phyloP scores from a whole-genome alignment of 768 basidiomycete species.

The Phallus indusiatus region DNA sequence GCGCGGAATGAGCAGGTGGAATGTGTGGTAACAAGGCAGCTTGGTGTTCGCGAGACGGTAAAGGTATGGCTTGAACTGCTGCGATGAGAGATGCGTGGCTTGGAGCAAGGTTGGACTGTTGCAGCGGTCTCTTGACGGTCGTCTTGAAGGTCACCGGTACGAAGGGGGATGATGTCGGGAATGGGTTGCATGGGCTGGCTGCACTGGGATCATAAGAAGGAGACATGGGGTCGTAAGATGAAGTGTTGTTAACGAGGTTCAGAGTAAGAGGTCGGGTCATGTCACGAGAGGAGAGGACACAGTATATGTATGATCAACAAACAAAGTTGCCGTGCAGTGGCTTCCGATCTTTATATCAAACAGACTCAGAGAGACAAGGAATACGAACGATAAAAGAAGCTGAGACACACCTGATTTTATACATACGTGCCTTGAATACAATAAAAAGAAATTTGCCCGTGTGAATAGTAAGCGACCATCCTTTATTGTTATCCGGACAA shows the following conservation, averaged over 20 bases:
- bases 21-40: background rate
- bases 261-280: background rate
- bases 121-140: background rate
- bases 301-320: background rate
- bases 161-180: slow-evolving; percentile 4
- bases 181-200: slow-evolving; percentile 8
- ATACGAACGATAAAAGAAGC: no score
- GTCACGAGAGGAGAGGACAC: background rate
- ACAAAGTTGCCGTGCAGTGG: background rate
- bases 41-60: background rate
- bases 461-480: no score
- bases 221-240: slow-evolving; percentile 9
- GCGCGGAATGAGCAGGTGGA: slow-evolving; percentile 7
- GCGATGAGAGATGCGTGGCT: background rate
- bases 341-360: background rate
- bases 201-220: slow-evolving; percentile 8
- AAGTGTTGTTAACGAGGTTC: background rate
- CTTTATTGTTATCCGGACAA: no score
- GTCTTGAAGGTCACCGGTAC: background rate
- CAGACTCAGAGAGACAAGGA: background rate
- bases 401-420: no score
- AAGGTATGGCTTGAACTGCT: background rate
- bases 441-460: no score
- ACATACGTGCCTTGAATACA: no score
- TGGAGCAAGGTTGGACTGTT: background rate